phyloP scores from a whole-genome alignment of 139 green algal species.

The Trebouxia sp. region DNA sequence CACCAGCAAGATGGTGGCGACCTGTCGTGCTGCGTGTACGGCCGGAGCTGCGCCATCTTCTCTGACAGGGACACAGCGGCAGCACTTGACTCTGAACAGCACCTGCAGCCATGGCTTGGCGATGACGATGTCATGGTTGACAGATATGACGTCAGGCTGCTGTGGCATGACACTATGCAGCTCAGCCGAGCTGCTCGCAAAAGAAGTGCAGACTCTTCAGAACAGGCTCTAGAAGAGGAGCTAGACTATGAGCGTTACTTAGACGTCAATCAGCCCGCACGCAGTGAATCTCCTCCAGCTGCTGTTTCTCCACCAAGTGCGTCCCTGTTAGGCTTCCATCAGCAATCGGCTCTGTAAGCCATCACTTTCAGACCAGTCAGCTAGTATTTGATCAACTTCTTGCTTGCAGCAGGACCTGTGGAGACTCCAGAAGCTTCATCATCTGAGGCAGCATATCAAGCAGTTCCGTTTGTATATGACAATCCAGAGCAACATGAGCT shows the following conservation, averaged over 20 bases:
- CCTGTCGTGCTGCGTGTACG: not conserved
- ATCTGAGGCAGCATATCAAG: not conserved
- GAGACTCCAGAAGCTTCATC: no score
- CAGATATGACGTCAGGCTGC: constrained; percentile 36
- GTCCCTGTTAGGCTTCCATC: no score
- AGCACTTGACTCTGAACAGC: not conserved
- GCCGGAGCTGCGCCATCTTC: not conserved
- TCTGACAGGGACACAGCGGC: not conserved
- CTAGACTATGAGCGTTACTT: constrained; percentile 40
- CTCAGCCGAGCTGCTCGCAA: not conserved
- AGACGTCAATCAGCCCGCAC: not conserved
- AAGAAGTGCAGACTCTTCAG: not conserved
- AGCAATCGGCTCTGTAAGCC: no score
- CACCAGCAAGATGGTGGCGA: not conserved
- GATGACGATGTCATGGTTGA: not conserved
- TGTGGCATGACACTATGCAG: not conserved
- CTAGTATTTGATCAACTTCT: no score
- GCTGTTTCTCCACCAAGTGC: no score
- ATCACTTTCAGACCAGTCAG: no score
- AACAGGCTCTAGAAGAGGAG: constrained; percentile 13
- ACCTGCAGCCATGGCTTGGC: constrained; percentile 10
- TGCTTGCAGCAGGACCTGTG: no score
- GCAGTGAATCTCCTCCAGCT: no score
- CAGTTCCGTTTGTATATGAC: not conserved
- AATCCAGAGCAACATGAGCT: not conserved